phyloP scores from a whole-genome alignment of 1,284 basidiomycete genomes.

The Coniophora puteana region DNA sequence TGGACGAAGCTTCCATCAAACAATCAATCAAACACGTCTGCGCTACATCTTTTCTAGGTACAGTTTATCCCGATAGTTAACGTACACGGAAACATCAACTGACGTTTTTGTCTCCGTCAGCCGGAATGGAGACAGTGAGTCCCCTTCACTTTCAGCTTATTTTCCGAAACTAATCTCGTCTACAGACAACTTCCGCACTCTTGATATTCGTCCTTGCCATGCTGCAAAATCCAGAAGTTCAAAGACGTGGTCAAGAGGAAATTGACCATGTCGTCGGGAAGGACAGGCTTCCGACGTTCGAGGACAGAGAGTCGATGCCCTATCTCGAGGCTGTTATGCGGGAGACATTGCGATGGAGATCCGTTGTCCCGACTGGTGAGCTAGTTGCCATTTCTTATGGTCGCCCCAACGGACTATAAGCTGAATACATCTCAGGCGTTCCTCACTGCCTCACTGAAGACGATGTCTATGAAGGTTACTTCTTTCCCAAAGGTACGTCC shows the following conservation, averaged over 20 bases:
- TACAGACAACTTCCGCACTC: constrained; percentile 20
- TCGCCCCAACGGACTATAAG: constrained; percentile 2
- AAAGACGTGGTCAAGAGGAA: constrained; percentile 36
- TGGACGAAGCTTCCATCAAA: too few species aligned
- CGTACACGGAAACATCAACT: too few species aligned
- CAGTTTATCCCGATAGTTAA: too few species aligned
- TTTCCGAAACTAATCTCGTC: too few species aligned
- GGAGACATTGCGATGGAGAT: constrained; percentile 36
- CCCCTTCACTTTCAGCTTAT: background rate
- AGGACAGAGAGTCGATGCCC: constrained; percentile 34
- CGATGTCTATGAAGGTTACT: constrained; percentile 23
- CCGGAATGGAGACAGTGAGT: constrained; percentile 28
- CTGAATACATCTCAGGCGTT: constrained; percentile 16
- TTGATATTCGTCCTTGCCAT: constrained; percentile 35
- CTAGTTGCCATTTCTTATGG: background rate
- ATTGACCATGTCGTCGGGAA: constrained; percentile 36
- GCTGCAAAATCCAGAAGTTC: constrained; percentile 34
- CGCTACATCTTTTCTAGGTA: too few species aligned
- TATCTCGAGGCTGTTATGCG: constrained; percentile 38
- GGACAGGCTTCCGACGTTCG: constrained; percentile 36
- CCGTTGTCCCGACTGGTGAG: constrained; percentile 28
- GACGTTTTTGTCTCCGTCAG: too few species aligned
- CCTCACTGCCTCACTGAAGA: constrained; percentile 22
- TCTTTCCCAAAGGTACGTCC: constrained; percentile 24
- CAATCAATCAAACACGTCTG: too few species aligned